Evolutionary conservation across 805 yeast genomes (phyloP).

Genomic region (Cyberlindnera petersonii): DNA sequence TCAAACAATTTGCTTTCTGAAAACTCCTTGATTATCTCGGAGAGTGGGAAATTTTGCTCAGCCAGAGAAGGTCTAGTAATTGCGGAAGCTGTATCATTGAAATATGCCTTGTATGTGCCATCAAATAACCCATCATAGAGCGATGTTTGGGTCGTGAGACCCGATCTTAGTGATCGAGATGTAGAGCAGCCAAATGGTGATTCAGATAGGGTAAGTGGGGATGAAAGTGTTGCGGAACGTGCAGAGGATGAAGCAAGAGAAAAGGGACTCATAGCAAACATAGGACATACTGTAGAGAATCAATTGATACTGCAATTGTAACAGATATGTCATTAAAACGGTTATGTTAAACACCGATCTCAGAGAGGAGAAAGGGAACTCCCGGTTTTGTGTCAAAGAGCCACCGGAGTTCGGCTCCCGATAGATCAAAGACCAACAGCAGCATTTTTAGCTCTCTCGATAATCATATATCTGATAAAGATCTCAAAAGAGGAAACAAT

Average conservation of each 20-base stretch:
- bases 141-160: conserved; percentile 4
- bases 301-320: too few relatives aligned
- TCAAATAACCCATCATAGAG: conserved; percentile 5
- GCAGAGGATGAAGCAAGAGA: too few relatives aligned
- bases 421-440: too few relatives aligned
- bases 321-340: too few relatives aligned
- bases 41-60: background rate
- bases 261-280: too few relatives aligned
- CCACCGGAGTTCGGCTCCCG: too few relatives aligned
- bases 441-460: conserved; percentile 23
- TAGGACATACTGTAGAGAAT: too few relatives aligned
- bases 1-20: conserved; percentile 1
- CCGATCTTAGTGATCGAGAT: conserved; percentile 1
- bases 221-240: too few relatives aligned
- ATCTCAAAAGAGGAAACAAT: conserved; percentile 74
- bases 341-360: too few relatives aligned
- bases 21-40: conserved; percentile 8
- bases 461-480: conserved; percentile 51
- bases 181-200: background rate
- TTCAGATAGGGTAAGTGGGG: background rate
- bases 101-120: conserved; percentile 3
- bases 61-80: too few relatives aligned
- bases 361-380: too few relatives aligned
- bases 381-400: background rate
- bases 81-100: too few relatives aligned